Evolutionary conservation across 495 filamentous ascomycete species (phyloP).

Genomic region (Penicillium nucicola): DNA sequence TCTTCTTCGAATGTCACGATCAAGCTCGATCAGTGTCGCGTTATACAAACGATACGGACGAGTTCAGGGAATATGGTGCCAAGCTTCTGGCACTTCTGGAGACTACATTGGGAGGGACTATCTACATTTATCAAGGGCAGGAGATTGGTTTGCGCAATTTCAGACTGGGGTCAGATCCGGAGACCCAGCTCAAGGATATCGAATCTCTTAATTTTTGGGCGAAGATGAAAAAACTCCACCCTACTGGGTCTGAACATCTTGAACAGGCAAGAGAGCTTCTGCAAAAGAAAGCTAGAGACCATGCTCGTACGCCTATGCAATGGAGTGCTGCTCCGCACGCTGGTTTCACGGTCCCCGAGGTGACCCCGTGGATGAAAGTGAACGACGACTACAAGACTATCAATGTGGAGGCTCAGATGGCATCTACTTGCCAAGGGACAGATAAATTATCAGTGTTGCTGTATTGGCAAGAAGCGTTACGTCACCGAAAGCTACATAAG

Average conservation of each 20-base stretch:
- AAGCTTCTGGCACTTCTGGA: too few relatives aligned
- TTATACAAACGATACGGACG: too few relatives aligned
- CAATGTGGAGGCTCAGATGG: slow-evolving; percentile 43
- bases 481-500: background rate
- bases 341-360: slow-evolving; percentile 41
- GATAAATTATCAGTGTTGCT: too few relatives aligned
- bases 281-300: slow-evolving; percentile 50
- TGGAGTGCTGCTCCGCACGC: slow-evolving; percentile 48
- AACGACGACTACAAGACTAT: slow-evolving; percentile 46
- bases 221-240: background rate
- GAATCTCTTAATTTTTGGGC: slow-evolving; percentile 7
- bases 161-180: too few relatives aligned
- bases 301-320: slow-evolving; percentile 57
- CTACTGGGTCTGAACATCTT: background rate
- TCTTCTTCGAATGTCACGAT: too few relatives aligned
- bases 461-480: too few relatives aligned
- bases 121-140: too few relatives aligned
- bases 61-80: too few relatives aligned
- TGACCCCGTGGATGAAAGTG: slow-evolving; percentile 52
- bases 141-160: too few relatives aligned
- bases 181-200: too few relatives aligned
- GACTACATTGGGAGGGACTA: too few relatives aligned
- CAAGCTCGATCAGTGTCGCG: too few relatives aligned
- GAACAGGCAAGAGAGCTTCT: background rate
- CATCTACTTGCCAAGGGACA: background rate